Percentiles rank a stretch among this genome's conserved stretches.
These are phyloP conservation scores for Penicillium sp. DNA, from an alignment of 2,329 filamentous ascomycete genomes.

Conservation along the genomic window DNA sequence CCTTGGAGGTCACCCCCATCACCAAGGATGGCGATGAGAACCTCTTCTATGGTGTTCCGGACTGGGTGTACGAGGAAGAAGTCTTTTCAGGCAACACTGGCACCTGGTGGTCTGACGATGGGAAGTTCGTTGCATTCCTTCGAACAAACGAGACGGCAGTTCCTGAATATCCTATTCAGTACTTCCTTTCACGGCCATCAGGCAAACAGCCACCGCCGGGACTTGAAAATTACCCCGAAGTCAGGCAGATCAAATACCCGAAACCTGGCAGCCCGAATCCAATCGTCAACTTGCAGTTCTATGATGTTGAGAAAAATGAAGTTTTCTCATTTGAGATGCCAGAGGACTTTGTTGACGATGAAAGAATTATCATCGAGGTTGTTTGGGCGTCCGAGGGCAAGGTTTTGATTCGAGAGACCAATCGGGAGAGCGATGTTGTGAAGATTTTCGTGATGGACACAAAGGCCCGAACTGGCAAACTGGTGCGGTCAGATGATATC, in stretches of 20 bases:
- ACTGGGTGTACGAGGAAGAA: constrained; percentile 95
- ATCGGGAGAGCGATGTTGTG: constrained; percentile 88
- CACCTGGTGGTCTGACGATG: constrained; percentile 94
- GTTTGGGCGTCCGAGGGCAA: constrained; percentile 80
- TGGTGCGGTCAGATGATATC: constrained; percentile 76
- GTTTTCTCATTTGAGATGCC: constrained; percentile 75
- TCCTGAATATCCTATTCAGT: constrained; percentile 88
- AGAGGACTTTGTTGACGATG: constrained; percentile 72
- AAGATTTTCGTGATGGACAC: constrained; percentile 86
- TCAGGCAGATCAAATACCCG: constrained; percentile 91
- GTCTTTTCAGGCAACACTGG: constrained; percentile 76
- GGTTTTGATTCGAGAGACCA: constrained; percentile 85
- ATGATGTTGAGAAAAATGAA: constrained; percentile 73
- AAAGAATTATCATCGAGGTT: constrained; percentile 89
- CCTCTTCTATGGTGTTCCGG: constrained; percentile 91
- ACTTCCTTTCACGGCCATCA: constrained; percentile 84
- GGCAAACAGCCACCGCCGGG: constrained; percentile 65
- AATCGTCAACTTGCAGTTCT: constrained; percentile 81
- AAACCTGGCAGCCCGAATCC: constrained; percentile 95
- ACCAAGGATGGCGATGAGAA: constrained; percentile 83
- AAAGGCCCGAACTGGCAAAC: constrained; percentile 66
- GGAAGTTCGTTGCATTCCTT: constrained; percentile 84
- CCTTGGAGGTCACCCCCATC: constrained; percentile 64
- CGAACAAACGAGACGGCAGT: constrained; percentile 91
- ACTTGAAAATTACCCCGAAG: constrained; percentile 86